phyloP scores from a whole-genome alignment of 768 basidiomycete species.

The Termitomyces sp. region DNA sequence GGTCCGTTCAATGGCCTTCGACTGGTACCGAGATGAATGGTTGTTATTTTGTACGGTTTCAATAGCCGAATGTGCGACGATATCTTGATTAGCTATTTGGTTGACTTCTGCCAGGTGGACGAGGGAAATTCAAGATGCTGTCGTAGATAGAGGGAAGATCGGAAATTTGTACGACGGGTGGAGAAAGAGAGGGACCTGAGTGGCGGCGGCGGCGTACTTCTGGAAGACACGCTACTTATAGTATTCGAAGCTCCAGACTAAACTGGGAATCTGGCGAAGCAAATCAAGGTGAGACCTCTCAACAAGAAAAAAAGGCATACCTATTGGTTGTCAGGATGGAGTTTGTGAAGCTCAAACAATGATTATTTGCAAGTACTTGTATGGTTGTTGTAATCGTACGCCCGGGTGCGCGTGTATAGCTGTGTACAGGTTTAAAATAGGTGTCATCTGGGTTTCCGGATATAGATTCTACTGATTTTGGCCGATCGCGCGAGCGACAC shows the following conservation, averaged over 20 bases:
- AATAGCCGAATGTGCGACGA: not conserved
- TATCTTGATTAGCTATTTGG: no score
- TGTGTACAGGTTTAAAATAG: not conserved
- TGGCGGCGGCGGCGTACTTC: not conserved
- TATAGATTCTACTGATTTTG: not conserved
- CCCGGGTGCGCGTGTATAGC: no score
- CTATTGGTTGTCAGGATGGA: not conserved
- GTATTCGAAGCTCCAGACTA: no score
- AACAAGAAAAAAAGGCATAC: not conserved
- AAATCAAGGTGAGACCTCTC: not conserved
- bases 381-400: not conserved
- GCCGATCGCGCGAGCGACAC: not conserved
- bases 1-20: not conserved
- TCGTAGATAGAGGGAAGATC: not conserved
- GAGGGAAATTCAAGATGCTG: not conserved
- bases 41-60: not conserved
- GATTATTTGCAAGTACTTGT: not conserved
- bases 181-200: not conserved
- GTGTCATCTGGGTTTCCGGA: not conserved
- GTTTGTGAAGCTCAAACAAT: not conserved
- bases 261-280: not conserved
- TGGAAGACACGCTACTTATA: not conserved
- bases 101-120: not conserved
- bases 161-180: not conserved
- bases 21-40: not conserved